phyloP scores from a whole-genome alignment of 148 eudicot species.

The Gaultheria prostrata region DNA sequence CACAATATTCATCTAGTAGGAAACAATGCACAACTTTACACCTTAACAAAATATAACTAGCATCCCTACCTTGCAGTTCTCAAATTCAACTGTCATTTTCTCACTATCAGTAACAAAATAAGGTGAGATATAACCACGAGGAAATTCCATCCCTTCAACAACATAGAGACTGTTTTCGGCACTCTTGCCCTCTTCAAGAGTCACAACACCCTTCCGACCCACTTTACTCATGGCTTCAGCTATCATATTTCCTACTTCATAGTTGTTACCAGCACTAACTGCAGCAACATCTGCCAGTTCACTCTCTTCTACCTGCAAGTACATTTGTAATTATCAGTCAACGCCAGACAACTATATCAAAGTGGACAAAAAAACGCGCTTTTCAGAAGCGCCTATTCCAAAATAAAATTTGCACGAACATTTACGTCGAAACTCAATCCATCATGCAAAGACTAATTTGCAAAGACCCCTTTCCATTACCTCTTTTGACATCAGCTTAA shows the following conservation, averaged over 20 bases:
- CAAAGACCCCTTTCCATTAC: conserved; percentile 17
- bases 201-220: conserved; percentile 93
- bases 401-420: background rate
- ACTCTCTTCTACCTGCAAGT: conserved; percentile 61
- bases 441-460: background rate
- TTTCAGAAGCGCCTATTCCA: background rate
- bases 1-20: background rate
- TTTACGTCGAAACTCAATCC: background rate
- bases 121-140: conserved; percentile 75
- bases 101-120: conserved; percentile 72
- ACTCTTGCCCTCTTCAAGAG: conserved; percentile 96
- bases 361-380: background rate
- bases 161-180: conserved; percentile 79
- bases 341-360: background rate
- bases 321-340: background rate
- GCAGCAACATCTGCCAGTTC: conserved; percentile 96
- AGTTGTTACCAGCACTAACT: conserved; percentile 97
- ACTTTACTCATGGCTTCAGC: conserved; percentile 95
- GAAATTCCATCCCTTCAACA: conserved; percentile 81
- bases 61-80: conserved; percentile 75
- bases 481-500: conserved; percentile 64
- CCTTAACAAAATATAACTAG: background rate
- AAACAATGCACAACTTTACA: background rate
- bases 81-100: conserved; percentile 68
- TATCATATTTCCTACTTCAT: conserved; percentile 87